Evolutionary conservation across 331 rosid genomes (phyloP).

Genomic region (Telfairia occidentalis): DNA sequence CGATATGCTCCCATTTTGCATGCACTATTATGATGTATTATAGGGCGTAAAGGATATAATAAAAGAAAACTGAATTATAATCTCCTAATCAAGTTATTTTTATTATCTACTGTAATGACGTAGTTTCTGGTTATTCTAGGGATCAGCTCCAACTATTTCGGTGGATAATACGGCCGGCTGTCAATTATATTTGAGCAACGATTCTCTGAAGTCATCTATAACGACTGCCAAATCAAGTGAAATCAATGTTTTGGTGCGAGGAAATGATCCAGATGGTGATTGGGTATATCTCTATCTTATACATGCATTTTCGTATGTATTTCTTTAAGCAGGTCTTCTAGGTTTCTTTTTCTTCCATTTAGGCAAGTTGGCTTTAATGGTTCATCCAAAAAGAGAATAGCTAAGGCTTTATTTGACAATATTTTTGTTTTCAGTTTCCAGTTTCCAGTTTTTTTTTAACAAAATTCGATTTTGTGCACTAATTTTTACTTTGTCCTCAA

Average conservation of each 20-base stretch:
- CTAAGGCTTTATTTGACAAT: neutral
- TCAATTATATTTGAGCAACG: conserved; percentile 81
- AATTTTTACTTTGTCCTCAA: neutral
- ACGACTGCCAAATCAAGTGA: conserved; percentile 94
- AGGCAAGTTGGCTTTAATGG: neutral
- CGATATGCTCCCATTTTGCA: neutral
- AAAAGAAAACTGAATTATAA: neutral
- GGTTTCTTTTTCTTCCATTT: neutral
- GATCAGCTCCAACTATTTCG: conserved; percentile 81
- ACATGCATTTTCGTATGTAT: neutral
- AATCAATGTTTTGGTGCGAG: conserved; percentile 82
- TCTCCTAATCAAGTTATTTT: neutral
- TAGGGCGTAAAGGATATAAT: neutral
- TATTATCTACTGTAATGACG: neutral
- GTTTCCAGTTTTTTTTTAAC: neutral
- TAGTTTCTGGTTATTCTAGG: conserved; percentile 30
- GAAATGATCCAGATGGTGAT: conserved; percentile 54
- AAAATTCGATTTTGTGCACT: neutral
- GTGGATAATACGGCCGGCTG: conserved; percentile 85
- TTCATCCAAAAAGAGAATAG: neutral
- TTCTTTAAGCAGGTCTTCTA: neutral
- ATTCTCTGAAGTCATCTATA: conserved; percentile 58
- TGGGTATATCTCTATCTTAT: conserved; percentile 50
- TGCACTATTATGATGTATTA: neutral
- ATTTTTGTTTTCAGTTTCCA: neutral